A percentile compares a stretch with the other conserved stretches of the same genome.
These are phyloP conservation scores for Closterium sp. DNA, from an alignment of 139 green algal species.

Conservation along the genomic window DNA sequence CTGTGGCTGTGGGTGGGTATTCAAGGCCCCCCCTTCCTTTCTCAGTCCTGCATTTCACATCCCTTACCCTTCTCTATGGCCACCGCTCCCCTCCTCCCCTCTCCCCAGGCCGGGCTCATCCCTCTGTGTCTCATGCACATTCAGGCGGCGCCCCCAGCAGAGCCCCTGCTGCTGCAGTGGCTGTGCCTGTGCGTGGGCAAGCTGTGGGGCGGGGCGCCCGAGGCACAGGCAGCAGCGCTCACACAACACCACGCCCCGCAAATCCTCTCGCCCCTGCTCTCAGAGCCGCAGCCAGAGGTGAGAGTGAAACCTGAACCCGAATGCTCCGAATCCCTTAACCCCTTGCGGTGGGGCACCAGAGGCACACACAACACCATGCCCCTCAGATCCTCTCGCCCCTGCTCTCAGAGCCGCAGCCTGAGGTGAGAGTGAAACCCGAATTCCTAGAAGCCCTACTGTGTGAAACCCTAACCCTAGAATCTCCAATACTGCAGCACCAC, in stretches of 20 bases:
- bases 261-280: constrained; percentile 63
- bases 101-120: constrained; percentile 41
- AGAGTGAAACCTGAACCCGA: too few relatives aligned
- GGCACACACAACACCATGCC: constrained; percentile 54
- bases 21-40: too few relatives aligned
- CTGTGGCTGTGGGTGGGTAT: too few relatives aligned
- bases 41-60: too few relatives aligned
- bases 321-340: too few relatives aligned
- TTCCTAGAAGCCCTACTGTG: too few relatives aligned
- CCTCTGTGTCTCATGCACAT: constrained; percentile 45
- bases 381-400: constrained; percentile 60
- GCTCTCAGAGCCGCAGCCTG: constrained; percentile 56
- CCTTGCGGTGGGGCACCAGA: too few relatives aligned
- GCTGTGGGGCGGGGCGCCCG: constrained; percentile 67
- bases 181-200: constrained; percentile 87
- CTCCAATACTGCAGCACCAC: too few relatives aligned
- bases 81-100: too few relatives aligned
- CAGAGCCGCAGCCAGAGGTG: constrained; percentile 53
- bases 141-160: constrained; percentile 6
- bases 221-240: constrained; percentile 41
- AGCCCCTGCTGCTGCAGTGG: constrained; percentile 84
- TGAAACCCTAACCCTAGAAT: too few relatives aligned
- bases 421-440: constrained; percentile 34
- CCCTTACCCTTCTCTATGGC: too few relatives aligned
- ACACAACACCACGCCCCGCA: constrained; percentile 55